Base-by-base conservation (phyloP, 768 basidiomycete genomes). In the Jaapia argillacea region DNA sequence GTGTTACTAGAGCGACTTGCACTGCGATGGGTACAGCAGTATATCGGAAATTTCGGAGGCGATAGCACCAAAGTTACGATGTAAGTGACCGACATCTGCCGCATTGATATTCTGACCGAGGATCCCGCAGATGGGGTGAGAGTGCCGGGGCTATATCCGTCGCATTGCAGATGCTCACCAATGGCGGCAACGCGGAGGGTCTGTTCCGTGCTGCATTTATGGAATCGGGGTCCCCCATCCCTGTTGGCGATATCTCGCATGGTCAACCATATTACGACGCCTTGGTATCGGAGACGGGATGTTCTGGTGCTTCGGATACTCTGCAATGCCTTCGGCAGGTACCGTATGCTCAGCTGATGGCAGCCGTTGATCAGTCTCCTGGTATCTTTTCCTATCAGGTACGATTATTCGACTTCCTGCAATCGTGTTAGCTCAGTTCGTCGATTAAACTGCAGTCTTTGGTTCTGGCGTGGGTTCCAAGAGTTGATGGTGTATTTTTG, bases 141-240 rank as follows among this genome's bases (percentile, higher is more conserved):
- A 68, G 65, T 12, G 75, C 77, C 3, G 78, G 78, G 12, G 74
- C 74, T 2, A 71, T 75, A 40, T 68, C 67, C 4, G 62, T 64
- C 1, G 53, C 63, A 2, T 28, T 69, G 39, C 73, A 75, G 5
- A 61, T 72, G 61, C 44, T 71, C 24, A 54, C 61, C 14, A 66
- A 67, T 48, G 52, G 60, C n/a, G 69, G 69, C 0, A 52, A 62
- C 24, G 52, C 53, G 23, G 58, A 63, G 12, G 62, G 57, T 5
- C 54, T 70, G 4, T 72, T 71, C 58, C 61, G 60, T n/a, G 67
- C 54, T 4, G 69, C 63, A 2, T 60, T 71, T 47, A 71, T 75
- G 68, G 56, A 70, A 44, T 70, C 67, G 22, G 68, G 69, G 3
- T 58, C 62, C 0, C 65, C 67, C 0, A 48, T 62, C 10, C 60